These are phyloP conservation scores for Pedinophyceae sp. DNA, from an alignment of 139 green algal species.

Conservation along the genomic window DNA sequence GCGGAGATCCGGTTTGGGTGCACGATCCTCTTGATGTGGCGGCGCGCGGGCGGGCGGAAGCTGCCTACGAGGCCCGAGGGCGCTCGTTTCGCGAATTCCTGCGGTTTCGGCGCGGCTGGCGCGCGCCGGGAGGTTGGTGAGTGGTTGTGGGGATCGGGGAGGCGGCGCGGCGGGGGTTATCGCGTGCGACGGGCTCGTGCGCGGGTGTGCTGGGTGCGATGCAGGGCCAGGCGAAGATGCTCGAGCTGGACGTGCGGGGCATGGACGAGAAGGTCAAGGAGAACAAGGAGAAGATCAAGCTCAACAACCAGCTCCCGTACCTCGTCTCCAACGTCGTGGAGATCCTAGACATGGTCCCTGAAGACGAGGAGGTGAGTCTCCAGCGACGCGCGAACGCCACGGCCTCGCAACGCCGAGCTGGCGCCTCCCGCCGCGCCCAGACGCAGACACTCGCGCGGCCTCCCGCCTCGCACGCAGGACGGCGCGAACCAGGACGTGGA, in stretches of 20 bases:
- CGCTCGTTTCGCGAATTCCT: too few relatives aligned
- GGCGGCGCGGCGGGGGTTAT: neutral
- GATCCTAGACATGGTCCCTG: slow-evolving; percentile 78
- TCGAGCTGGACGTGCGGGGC: slow-evolving; percentile 62
- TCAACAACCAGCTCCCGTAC: slow-evolving; percentile 99
- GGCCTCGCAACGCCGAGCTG: neutral
- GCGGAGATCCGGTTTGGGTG: too few relatives aligned
- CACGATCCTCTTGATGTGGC: slow-evolving; percentile 3
- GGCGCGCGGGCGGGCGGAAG: neutral
- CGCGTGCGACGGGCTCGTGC: neutral
- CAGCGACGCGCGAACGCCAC: neutral
- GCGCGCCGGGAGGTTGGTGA: too few relatives aligned
- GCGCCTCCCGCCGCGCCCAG: neutral
- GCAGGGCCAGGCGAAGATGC: slow-evolving; percentile 72
- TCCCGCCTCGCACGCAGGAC: too few relatives aligned
- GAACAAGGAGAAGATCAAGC: slow-evolving; percentile 96
- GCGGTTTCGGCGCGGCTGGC: too few relatives aligned
- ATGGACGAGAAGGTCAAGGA: slow-evolving; percentile 72
- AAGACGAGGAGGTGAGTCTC: slow-evolving; percentile 74
- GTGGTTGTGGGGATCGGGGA: neutral
- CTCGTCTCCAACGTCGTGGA: slow-evolving; percentile 97
- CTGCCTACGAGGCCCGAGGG: neutral
- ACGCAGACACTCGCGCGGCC: too few relatives aligned
- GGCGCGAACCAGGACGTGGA: slow-evolving; percentile 76
- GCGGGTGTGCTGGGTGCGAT: neutral